Conservation (phyloP, 2,329 filamentous ascomycete genomes). For the Dactylellina haptotyla region DNA sequence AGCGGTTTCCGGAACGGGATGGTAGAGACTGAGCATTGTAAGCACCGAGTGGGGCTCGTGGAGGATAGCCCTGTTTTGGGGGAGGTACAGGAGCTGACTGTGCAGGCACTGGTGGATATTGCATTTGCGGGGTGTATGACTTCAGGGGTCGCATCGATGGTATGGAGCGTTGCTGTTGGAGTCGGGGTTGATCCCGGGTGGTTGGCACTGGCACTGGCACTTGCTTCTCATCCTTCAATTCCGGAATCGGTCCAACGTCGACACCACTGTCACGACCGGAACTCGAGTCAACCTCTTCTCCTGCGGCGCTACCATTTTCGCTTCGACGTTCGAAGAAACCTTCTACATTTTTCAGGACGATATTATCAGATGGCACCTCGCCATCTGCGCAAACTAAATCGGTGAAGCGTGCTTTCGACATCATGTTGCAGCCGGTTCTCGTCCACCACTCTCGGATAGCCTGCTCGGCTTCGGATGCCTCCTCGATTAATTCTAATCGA, state of each 20-base stretch:
- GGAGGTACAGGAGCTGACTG: conserved; percentile 22
- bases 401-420: conserved; percentile 42
- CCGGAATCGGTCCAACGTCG: conserved; percentile 33
- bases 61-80: conserved; percentile 5
- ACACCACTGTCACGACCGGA: conserved; percentile 48
- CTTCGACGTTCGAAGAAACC: conserved; percentile 44
- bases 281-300: conserved; percentile 36
- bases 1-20: no score
- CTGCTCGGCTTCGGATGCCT: conserved; percentile 41
- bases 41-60: no score
- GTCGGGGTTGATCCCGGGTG: neutral
- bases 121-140: conserved; percentile 38
- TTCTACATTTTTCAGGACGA: conserved; percentile 41
- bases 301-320: conserved; percentile 26
- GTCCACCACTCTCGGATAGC: conserved; percentile 40
- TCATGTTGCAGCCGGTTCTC: conserved; percentile 32
- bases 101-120: conserved; percentile 10
- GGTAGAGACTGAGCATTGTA: no score
- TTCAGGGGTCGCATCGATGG: conserved; percentile 28
- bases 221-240: conserved; percentile 28
- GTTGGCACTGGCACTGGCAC: neutral
- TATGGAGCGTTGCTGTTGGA: conserved; percentile 29
- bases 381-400: conserved; percentile 42
- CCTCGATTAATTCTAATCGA: conserved; percentile 15
- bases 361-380: conserved; percentile 43